A percentile compares a stretch with the other conserved stretches of the same genome.
These are phyloP conservation scores for Linaria vulgaris DNA, from an alignment of 257 asterid species.

Conservation along the genomic window DNA sequence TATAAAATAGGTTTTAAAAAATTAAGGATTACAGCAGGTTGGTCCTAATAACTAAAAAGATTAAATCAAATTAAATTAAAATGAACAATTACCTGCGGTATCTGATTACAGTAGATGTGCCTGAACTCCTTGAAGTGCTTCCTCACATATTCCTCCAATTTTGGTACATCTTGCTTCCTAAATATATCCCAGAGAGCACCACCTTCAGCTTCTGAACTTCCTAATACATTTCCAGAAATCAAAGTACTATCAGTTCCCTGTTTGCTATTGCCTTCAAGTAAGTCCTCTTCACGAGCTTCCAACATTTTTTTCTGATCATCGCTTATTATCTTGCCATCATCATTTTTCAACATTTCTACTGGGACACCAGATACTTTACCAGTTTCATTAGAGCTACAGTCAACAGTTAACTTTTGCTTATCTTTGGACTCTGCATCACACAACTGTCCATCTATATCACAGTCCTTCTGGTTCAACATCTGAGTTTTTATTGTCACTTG, in stretches of 20 bases:
- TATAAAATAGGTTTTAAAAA: too few relatives aligned
- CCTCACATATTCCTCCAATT: slow-evolving; percentile 55
- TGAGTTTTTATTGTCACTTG: too few relatives aligned
- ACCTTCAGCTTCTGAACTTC: slow-evolving; percentile 43
- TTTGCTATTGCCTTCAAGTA: slow-evolving; percentile 8
- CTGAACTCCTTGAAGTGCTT: slow-evolving; percentile 56
- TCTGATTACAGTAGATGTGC: slow-evolving; percentile 45
- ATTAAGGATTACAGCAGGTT: too few relatives aligned
- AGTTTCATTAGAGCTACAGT: slow-evolving; percentile 14
- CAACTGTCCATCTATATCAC: slow-evolving; percentile 12
- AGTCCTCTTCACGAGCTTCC: slow-evolving; percentile 29
- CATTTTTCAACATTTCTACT: slow-evolving; percentile 15
- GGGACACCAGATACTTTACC: slow-evolving; percentile 19
- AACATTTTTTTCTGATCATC: slow-evolving; percentile 22
- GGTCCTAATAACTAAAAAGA: neutral
- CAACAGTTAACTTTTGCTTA: slow-evolving; percentile 9
- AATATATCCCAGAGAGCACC: slow-evolving; percentile 94
- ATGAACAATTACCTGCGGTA: slow-evolving; percentile 52
- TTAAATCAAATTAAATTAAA: slow-evolving; percentile 5
- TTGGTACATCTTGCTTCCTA: slow-evolving; percentile 77
- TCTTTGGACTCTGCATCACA: slow-evolving; percentile 18
- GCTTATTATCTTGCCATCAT: slow-evolving; percentile 6
- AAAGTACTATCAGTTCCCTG: slow-evolving; percentile 21
- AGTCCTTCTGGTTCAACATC: neutral
- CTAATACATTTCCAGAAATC: slow-evolving; percentile 25